A percentile compares a stretch with the other conserved stretches of the same genome.
These are phyloP conservation scores for Salix exigua DNA, from an alignment of 345 rosid genomes.

Conservation along the genomic window DNA sequence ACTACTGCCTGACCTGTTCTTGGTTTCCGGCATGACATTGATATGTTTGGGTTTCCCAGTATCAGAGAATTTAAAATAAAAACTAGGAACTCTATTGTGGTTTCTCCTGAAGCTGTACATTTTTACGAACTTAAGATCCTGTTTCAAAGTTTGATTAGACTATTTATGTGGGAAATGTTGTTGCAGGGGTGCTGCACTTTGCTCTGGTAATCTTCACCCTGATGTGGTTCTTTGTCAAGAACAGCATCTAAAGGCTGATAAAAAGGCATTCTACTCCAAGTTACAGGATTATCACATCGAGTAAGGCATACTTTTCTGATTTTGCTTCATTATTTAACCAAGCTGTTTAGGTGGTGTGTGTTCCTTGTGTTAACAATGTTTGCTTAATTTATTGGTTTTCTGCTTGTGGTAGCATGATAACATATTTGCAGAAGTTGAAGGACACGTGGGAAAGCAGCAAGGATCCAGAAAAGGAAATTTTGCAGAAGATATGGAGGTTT, in stretches of 20 bases:
- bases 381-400: conserved; percentile 17
- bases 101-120: neutral
- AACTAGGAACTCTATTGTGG: neutral
- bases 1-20: neutral
- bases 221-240: conserved; percentile 62
- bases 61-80: neutral
- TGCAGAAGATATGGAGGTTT: conserved; percentile 60
- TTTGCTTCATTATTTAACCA: neutral
- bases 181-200: conserved; percentile 77
- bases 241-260: conserved; percentile 43
- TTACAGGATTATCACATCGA: conserved; percentile 70
- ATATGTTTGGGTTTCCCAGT: neutral
- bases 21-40: neutral
- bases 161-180: conserved; percentile 34
- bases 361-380: conserved; percentile 12
- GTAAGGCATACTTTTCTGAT: conserved; percentile 40
- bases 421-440: conserved; percentile 66
- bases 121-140: conserved; percentile 9
- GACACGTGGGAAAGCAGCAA: conserved; percentile 67
- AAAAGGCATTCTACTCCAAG: conserved; percentile 51
- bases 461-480: conserved; percentile 61
- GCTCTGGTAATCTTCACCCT: conserved; percentile 77
- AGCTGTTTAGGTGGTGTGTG: conserved; percentile 4
- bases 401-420: conserved; percentile 64
- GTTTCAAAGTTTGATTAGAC: conserved; percentile 14